These are phyloP conservation scores for Chaetoceros muelleri DNA, from an alignment of 108 stramenopile genomes.

Conservation along the genomic window DNA sequence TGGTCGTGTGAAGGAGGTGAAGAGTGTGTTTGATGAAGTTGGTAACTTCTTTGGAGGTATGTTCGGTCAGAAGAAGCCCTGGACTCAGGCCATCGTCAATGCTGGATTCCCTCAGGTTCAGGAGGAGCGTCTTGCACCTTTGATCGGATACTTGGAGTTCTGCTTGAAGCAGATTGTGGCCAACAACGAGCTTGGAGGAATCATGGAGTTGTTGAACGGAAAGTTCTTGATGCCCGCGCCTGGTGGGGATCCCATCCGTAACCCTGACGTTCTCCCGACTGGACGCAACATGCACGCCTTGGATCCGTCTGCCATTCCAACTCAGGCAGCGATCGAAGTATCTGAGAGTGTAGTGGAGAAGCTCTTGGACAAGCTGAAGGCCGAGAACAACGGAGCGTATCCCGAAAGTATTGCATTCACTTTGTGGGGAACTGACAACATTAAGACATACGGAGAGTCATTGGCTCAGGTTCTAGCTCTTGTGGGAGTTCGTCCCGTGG, in stretches of 20 bases:
- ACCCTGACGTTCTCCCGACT: constrained; percentile 93
- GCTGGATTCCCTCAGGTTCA: constrained; percentile 78
- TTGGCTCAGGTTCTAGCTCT: constrained; percentile 91
- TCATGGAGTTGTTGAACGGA: constrained; percentile 89
- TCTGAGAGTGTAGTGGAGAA: constrained; percentile 76
- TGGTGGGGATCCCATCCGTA: constrained; percentile 95
- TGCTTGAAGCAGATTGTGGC: constrained; percentile 95
- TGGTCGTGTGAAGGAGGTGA: constrained; percentile 93
- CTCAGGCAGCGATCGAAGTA: constrained; percentile 88
- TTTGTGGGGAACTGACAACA: constrained; percentile 97
- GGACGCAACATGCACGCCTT: constrained; percentile 95
- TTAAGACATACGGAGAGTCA: constrained; percentile 96
- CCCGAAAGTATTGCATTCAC: constrained; percentile 95
- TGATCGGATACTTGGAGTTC: constrained; percentile 91
- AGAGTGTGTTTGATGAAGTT: constrained; percentile 74
- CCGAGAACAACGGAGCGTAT: constrained; percentile 79
- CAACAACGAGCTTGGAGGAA: constrained; percentile 92
- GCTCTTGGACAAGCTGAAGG: constrained; percentile 81
- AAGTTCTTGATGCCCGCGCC: constrained; percentile 92
- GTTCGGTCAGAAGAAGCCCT: constrained; percentile 76
- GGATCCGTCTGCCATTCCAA: constrained; percentile 94
- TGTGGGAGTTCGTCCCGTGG: constrained; percentile 86
- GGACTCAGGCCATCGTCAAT: constrained; percentile 79
- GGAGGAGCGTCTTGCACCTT: constrained; percentile 68
- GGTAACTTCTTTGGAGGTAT: constrained; percentile 52